phyloP scores from a whole-genome alignment of 371 early-diverging fungal genomes.

The Mucor piriformis region DNA sequence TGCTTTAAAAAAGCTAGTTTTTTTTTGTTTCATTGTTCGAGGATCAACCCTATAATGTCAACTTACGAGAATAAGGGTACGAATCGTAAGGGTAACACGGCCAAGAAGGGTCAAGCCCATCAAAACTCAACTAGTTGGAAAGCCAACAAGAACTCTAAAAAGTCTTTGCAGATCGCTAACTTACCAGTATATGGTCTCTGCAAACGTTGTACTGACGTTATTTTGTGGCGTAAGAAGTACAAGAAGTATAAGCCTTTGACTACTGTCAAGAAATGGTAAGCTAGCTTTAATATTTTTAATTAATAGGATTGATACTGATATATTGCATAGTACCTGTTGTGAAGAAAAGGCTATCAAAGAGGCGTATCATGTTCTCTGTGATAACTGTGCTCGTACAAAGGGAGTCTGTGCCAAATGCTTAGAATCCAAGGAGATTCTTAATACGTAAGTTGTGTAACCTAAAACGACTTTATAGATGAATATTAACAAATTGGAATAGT shows the following conservation, averaged over 20 bases:
- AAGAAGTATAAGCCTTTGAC: slow-evolving; percentile 97
- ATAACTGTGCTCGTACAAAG: slow-evolving; percentile 78
- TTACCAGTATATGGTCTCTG: slow-evolving; percentile 91
- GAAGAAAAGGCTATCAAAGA: slow-evolving; percentile 85
- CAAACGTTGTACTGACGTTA: slow-evolving; percentile 85
- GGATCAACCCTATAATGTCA: slow-evolving; percentile 20
- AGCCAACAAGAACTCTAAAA: slow-evolving; percentile 85
- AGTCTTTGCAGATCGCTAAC: slow-evolving; percentile 73
- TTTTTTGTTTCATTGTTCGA: slow-evolving; percentile 1
- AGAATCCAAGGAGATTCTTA: slow-evolving; percentile 71
- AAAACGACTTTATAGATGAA: too few relatives aligned
- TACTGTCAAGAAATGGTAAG: slow-evolving; percentile 85
- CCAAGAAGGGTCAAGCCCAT: slow-evolving; percentile 85
- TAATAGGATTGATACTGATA: not conserved
- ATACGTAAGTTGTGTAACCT: slow-evolving; percentile 35
- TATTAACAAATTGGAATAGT: slow-evolving; percentile 21
- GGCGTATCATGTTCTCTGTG: slow-evolving; percentile 95
- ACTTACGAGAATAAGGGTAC: slow-evolving; percentile 47
- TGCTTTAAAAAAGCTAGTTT: not conserved
- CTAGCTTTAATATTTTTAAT: not conserved
- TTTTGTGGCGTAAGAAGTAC: slow-evolving; percentile 91
- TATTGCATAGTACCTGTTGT: slow-evolving; percentile 55
- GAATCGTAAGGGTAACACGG: slow-evolving; percentile 58
- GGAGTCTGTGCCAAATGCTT: slow-evolving; percentile 94
- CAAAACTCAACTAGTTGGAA: slow-evolving; percentile 88